Evolutionary conservation across 371 early-diverging fungal genomes (phyloP).

Genomic region (Rhizopus delemar): DNA sequence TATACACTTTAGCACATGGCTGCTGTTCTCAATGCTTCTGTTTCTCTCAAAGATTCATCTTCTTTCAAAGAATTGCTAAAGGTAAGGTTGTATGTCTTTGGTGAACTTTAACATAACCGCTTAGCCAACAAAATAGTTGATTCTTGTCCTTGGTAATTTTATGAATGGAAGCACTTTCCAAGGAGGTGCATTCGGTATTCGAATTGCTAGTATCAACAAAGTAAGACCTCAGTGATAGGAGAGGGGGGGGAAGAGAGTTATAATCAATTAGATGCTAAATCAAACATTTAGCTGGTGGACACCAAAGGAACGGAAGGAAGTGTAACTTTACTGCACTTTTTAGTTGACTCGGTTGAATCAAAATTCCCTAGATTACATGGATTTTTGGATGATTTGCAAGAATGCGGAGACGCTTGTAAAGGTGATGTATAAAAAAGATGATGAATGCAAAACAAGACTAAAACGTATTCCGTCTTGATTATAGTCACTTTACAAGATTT

Average conservation of each 20-base stretch:
- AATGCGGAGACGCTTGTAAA: slow-evolving; percentile 76
- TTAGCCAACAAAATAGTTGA: slow-evolving; percentile 54
- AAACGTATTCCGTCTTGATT: slow-evolving; percentile 1
- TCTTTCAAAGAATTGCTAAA: slow-evolving; percentile 57
- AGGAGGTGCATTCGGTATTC: slow-evolving; percentile 90
- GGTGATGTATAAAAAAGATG: slow-evolving; percentile 41
- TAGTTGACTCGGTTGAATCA: slow-evolving; percentile 69
- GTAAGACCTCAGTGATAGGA: slow-evolving; percentile 34
- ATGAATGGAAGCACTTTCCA: slow-evolving; percentile 89
- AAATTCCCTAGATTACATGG: slow-evolving; percentile 67
- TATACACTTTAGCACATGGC: slow-evolving; percentile 45
- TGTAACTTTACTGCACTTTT: slow-evolving; percentile 79
- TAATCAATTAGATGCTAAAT: no score
- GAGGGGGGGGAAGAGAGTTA: no score
- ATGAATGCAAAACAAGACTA: background rate
- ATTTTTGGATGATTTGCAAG: slow-evolving; percentile 71
- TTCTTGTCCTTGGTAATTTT: slow-evolving; percentile 87
- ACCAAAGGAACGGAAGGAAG: slow-evolving; percentile 76
- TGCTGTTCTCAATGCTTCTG: slow-evolving; percentile 55
- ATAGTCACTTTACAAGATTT: slow-evolving; percentile 57
- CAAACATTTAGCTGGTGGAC: slow-evolving; percentile 65
- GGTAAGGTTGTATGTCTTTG: slow-evolving; percentile 27
- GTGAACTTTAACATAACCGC: background rate
- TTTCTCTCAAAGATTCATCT: slow-evolving; percentile 53
- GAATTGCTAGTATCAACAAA: slow-evolving; percentile 84